Conservation (phyloP, 2,329 filamentous ascomycete species). For the Hypoxylon sp. region DNA sequence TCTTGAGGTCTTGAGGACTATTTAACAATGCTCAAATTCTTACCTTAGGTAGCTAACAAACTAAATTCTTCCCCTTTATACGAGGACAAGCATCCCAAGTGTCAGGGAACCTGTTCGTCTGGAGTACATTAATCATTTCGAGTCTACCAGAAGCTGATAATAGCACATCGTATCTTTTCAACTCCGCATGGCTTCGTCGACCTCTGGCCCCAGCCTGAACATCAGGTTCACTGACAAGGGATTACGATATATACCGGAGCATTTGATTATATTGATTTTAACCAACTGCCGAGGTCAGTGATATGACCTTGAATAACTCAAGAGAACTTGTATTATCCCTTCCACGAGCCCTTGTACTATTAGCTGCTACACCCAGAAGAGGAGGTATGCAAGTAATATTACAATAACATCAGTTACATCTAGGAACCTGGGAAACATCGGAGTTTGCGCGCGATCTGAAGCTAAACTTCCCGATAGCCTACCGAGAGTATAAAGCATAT, state of each 20-base stretch:
- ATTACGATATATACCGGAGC: background rate
- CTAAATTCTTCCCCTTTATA: background rate
- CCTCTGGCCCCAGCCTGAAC: background rate
- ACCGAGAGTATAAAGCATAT: slow-evolving; percentile 4
- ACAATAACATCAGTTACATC: background rate
- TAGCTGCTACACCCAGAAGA: too few species aligned
- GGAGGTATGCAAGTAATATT: too few species aligned
- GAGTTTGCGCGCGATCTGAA: slow-evolving; percentile 2
- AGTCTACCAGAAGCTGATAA: background rate
- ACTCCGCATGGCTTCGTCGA: background rate
- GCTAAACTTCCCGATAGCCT: slow-evolving; percentile 4
- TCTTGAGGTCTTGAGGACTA: background rate
- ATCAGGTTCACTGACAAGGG: background rate
- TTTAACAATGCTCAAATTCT: background rate
- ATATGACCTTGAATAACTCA: background rate
- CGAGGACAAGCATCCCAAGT: background rate
- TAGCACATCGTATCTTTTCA: background rate
- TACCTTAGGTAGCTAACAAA: background rate
- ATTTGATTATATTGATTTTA: slow-evolving; percentile 4
- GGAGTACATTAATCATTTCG: background rate
- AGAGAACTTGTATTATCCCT: too few species aligned
- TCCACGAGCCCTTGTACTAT: too few species aligned
- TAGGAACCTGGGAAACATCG: slow-evolving; percentile 11
- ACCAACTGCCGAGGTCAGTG: slow-evolving; percentile 25
- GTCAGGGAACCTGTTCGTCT: background rate